A percentile compares a stretch with the other conserved stretches of the same genome.
Conservation (phyloP, 2,329 filamentous ascomycete species). For the Hypoxylon sp. region DNA sequence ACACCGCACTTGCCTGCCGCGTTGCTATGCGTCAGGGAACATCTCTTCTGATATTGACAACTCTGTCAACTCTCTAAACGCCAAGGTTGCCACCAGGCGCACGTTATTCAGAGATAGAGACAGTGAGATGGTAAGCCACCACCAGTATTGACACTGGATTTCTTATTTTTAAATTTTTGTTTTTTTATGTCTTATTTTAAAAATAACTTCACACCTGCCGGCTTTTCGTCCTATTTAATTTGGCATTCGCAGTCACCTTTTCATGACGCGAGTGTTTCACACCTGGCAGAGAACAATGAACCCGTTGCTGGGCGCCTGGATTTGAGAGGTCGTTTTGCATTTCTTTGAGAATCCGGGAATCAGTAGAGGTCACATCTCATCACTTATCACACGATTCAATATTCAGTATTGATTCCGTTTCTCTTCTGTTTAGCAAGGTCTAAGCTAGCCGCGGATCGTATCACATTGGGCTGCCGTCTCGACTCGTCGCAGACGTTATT, state of each 20-base stretch:
- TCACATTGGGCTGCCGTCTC: slow-evolving; percentile 37
- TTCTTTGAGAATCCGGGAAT: slow-evolving; percentile 69
- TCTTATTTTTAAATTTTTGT: not conserved
- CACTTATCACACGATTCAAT: not conserved
- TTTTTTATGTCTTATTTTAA: not conserved
- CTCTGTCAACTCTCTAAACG: slow-evolving; percentile 11
- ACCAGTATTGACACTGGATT: slow-evolving; percentile 12
- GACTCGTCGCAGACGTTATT: slow-evolving; percentile 19
- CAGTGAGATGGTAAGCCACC: slow-evolving; percentile 20
- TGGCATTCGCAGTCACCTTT: slow-evolving; percentile 63
- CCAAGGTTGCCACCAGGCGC: slow-evolving; percentile 9
- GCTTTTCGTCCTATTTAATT: slow-evolving; percentile 57
- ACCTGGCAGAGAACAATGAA: slow-evolving; percentile 67
- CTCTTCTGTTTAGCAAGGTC: slow-evolving; percentile 25
- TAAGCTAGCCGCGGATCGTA: slow-evolving; percentile 18
- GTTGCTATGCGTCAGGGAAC: slow-evolving; percentile 1
- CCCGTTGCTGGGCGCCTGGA: slow-evolving; percentile 71
- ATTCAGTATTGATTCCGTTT: slow-evolving; percentile 41
- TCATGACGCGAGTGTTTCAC: slow-evolving; percentile 68
- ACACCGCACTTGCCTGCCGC: slow-evolving; percentile 13
- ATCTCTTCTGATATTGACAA: slow-evolving; percentile 9
- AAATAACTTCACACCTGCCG: slow-evolving; percentile 44
- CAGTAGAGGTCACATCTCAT: slow-evolving; percentile 69
- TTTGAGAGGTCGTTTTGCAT: slow-evolving; percentile 70
- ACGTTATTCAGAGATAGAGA: slow-evolving; percentile 4